A percentile compares a stretch with the other conserved stretches of the same genome.
Evolutionary conservation across 495 filamentous ascomycete genomes (phyloP).

Genomic region (Daldinia caldariorum): DNA sequence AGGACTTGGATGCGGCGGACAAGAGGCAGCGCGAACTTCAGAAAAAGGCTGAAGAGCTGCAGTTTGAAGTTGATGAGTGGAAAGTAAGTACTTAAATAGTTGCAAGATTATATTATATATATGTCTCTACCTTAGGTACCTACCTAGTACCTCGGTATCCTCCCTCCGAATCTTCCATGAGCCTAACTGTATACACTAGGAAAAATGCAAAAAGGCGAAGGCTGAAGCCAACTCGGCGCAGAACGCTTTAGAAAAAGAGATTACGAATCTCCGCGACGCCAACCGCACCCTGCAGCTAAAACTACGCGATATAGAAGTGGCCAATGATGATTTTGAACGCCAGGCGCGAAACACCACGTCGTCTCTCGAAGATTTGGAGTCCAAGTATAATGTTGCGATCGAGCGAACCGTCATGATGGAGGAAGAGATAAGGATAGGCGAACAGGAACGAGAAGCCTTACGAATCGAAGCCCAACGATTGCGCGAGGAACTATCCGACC

Average conservation of each 20-base stretch:
- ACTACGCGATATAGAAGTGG: constrained; percentile 93
- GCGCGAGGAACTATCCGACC: constrained; percentile 88
- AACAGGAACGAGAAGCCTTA: constrained; percentile 87
- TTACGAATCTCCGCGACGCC: constrained; percentile 85
- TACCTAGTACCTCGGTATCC: not conserved
- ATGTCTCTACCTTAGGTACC: constrained; percentile 6
- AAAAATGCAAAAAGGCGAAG: constrained; percentile 96
- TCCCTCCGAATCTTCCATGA: not conserved
- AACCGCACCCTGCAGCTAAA: constrained; percentile 83
- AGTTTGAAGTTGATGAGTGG: constrained; percentile 96
- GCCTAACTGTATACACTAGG: constrained; percentile 60
- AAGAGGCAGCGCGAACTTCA: constrained; percentile 86
- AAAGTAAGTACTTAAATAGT: constrained; percentile 70
- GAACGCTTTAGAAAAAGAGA: constrained; percentile 91
- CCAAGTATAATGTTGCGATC: constrained; percentile 93
- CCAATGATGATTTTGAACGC: constrained; percentile 97
- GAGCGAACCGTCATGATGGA: constrained; percentile 93
- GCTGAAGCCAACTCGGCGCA: constrained; percentile 83
- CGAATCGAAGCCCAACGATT: constrained; percentile 90
- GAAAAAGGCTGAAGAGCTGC: constrained; percentile 83
- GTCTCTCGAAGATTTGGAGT: constrained; percentile 95
- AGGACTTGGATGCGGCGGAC: constrained; percentile 95
- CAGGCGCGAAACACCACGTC: constrained; percentile 93
- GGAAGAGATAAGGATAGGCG: constrained; percentile 88
- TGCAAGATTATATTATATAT: not conserved